These are phyloP conservation scores for Tieghemostelium lacteum DNA, from an alignment of 78 protist genomes.

Conservation along the genomic window DNA sequence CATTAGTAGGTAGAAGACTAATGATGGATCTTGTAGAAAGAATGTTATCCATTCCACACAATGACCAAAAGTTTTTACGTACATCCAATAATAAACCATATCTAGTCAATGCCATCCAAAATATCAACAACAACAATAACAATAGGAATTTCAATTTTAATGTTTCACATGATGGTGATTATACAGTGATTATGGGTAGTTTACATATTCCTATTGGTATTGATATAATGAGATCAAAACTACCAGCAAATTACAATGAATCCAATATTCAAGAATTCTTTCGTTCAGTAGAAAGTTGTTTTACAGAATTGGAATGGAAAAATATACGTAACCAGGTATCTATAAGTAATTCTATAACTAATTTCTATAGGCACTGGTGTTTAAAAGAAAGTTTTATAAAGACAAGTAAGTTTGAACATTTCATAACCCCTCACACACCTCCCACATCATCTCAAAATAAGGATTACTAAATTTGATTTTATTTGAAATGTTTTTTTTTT, in stretches of 20 bases:
- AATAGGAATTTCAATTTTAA: conserved; percentile 4
- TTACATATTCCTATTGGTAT: conserved; percentile 23
- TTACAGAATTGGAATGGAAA: conserved; percentile 58
- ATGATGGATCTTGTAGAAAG: neutral
- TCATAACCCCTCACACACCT: too few relatives aligned
- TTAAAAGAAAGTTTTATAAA: conserved; percentile 70
- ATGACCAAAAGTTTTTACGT: neutral
- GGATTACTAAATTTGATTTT: neutral
- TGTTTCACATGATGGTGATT: conserved; percentile 59
- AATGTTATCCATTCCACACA: neutral
- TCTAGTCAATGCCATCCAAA: too few relatives aligned
- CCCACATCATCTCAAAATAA: neutral
- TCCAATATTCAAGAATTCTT: conserved; percentile 25
- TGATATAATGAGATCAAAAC: conserved; percentile 42
- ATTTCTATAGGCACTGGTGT: conserved; percentile 66
- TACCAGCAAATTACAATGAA: conserved; percentile 19
- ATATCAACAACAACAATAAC: neutral
- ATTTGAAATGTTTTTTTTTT: neutral
- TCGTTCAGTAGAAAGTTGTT: conserved; percentile 14
- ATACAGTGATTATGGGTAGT: neutral
- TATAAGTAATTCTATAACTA: too few relatives aligned
- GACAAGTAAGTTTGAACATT: conserved; percentile 21
- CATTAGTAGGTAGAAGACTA: neutral
- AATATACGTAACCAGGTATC: neutral
- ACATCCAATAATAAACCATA: neutral